Conservation (phyloP, 192 early-diverging fungal species). For the Mortierella hygrophila region DNA sequence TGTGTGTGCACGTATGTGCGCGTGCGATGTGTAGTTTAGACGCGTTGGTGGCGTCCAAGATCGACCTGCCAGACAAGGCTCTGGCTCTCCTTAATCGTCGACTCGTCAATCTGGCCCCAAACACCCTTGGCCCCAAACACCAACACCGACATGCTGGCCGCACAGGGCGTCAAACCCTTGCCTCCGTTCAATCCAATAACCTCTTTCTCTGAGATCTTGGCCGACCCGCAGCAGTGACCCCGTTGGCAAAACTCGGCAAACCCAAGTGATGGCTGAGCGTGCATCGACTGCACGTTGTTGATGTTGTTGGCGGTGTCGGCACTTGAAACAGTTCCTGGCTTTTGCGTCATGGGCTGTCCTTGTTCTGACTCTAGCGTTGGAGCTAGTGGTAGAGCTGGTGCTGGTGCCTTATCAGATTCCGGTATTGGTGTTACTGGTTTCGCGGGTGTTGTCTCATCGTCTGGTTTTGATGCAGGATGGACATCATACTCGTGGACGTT, state of each 20-base stretch:
- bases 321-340: background rate
- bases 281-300: background rate
- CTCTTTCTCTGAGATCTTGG: constrained; percentile 8
- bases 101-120: constrained; percentile 27
- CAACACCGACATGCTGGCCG: constrained; percentile 38
- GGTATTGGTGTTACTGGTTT: background rate
- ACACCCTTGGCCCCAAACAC: constrained; percentile 38
- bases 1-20: background rate
- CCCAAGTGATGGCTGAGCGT: background rate
- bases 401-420: background rate
- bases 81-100: constrained; percentile 12
- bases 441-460: background rate
- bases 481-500: constrained; percentile 50
- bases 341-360: background rate
- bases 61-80: constrained; percentile 50
- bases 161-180: constrained; percentile 39
- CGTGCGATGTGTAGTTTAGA: background rate
- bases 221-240: constrained; percentile 45
- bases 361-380: background rate
- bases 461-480: background rate
- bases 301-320: background rate
- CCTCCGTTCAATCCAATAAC: background rate
- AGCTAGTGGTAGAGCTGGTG: background rate
- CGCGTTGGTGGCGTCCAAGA: constrained; percentile 17
- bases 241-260: constrained; percentile 47